phyloP scores from a whole-genome alignment of 805 yeast genomes.

The Zygoascus flipseniorum region DNA sequence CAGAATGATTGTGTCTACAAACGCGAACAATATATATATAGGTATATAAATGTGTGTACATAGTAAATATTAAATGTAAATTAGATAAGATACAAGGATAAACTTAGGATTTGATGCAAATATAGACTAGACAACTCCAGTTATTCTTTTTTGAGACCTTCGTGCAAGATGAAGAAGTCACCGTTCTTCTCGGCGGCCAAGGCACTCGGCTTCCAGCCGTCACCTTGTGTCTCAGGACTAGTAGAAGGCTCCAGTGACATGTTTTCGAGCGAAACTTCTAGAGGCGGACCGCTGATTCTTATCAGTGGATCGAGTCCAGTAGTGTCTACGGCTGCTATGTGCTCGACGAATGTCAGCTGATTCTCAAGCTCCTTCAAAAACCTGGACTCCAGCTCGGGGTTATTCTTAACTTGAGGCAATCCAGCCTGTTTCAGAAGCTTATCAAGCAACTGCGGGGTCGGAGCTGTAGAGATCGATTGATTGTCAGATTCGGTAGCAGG shows the following conservation, averaged over 20 bases:
- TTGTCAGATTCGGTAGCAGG: neutral
- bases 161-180: constrained; percentile 23
- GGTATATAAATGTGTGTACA: too few species aligned
- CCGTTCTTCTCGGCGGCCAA: constrained; percentile 20
- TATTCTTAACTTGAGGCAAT: constrained; percentile 15
- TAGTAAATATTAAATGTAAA: too few species aligned
- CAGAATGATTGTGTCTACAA: too few species aligned
- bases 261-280: constrained; percentile 4
- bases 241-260: constrained; percentile 8
- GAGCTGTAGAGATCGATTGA: constrained; percentile 16
- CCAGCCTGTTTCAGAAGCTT: constrained; percentile 25
- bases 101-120: too few species aligned
- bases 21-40: too few species aligned
- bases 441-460: constrained; percentile 18
- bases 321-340: constrained; percentile 29
- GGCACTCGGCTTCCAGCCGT: constrained; percentile 23
- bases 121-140: neutral
- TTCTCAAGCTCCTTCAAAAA: constrained; percentile 24
- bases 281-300: constrained; percentile 19
- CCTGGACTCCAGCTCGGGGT: constrained; percentile 10
- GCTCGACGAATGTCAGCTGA: constrained; percentile 33
- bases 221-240: constrained; percentile 12
- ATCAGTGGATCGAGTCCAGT: constrained; percentile 27
- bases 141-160: constrained; percentile 11
- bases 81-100: too few species aligned